A percentile compares a stretch with the other conserved stretches of the same genome.
phyloP scores from a whole-genome alignment of 2,329 filamentous ascomycete genomes.

The Bipolaris cookei region DNA sequence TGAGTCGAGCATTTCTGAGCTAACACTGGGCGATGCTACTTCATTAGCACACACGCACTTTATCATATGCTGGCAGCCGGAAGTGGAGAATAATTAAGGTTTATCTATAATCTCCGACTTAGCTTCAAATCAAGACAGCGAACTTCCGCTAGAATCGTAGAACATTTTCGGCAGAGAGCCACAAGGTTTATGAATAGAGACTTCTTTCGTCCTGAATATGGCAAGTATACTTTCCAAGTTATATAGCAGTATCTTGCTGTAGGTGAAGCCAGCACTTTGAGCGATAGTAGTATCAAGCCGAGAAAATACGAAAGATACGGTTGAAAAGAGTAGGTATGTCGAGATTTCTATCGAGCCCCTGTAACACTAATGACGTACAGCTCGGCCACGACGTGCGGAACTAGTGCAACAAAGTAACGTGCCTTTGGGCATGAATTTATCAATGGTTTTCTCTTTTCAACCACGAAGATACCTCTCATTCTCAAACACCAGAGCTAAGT shows the following conservation, averaged over 20 bases:
- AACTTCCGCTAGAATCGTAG: too few relatives aligned
- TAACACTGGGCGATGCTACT: too few relatives aligned
- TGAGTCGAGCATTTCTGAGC: too few relatives aligned
- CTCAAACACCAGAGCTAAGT: too few relatives aligned
- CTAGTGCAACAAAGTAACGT: not conserved
- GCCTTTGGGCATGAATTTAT: not conserved
- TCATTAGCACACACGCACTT: too few relatives aligned
- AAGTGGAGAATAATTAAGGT: too few relatives aligned
- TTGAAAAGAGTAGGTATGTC: too few relatives aligned
- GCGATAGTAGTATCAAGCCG: not conserved
- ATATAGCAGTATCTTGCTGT: not conserved
- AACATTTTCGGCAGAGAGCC: not conserved
- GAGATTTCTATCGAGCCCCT: not conserved
- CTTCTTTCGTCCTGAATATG: not conserved
- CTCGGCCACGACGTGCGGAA: not conserved
- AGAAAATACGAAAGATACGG: not conserved
- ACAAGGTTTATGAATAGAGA: not conserved
- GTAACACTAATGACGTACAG: not conserved
- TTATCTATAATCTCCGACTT: too few relatives aligned
- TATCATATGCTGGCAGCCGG: too few relatives aligned
- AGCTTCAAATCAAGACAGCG: too few relatives aligned
- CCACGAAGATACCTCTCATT: too few relatives aligned
- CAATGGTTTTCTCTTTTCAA: not conserved
- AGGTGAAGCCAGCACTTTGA: not conserved
- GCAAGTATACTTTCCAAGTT: not conserved